Evolutionary conservation across 177 flowering plant species (phyloP).

Genomic region (Telopea speciosissima): DNA sequence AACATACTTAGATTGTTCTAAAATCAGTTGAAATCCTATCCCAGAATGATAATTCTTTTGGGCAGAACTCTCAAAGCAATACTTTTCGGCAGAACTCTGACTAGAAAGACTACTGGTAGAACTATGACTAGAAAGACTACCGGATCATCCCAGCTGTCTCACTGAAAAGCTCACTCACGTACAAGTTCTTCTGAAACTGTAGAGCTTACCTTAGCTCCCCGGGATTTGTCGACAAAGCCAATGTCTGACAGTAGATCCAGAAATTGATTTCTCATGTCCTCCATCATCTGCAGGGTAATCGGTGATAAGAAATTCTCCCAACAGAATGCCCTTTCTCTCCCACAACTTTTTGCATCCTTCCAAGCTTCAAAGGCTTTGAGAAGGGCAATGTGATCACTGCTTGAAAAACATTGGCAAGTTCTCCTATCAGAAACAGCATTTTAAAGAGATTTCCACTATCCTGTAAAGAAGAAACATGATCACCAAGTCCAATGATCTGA

Average conservation of each 20-base stretch:
- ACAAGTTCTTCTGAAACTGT: conserved; percentile 1
- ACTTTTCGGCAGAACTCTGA: too few relatives aligned
- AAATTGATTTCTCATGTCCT: conserved; percentile 88
- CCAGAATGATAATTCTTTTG: too few relatives aligned
- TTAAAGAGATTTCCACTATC: background rate
- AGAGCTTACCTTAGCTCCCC: conserved; percentile 46
- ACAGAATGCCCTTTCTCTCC: conserved; percentile 69
- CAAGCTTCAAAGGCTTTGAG: conserved; percentile 89
- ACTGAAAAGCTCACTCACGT: background rate
- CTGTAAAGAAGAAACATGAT: background rate
- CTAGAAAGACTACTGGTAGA: too few relatives aligned
- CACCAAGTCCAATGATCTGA: conserved; percentile 15
- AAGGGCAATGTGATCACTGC: conserved; percentile 97
- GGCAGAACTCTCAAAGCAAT: too few relatives aligned
- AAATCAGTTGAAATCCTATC: too few relatives aligned
- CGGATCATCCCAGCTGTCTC: too few relatives aligned
- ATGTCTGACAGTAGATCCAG: conserved; percentile 70
- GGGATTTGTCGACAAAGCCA: conserved; percentile 76
- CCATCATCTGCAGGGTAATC: conserved; percentile 85
- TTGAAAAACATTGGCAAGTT: conserved; percentile 11
- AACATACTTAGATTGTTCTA: too few relatives aligned
- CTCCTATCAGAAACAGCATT: background rate
- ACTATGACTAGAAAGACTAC: too few relatives aligned
- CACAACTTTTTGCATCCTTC: conserved; percentile 69
- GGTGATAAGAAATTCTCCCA: conserved; percentile 90